These are phyloP conservation scores for Acidomyces sp. DNA, from an alignment of 495 filamentous ascomycete species.

Conservation along the genomic window DNA sequence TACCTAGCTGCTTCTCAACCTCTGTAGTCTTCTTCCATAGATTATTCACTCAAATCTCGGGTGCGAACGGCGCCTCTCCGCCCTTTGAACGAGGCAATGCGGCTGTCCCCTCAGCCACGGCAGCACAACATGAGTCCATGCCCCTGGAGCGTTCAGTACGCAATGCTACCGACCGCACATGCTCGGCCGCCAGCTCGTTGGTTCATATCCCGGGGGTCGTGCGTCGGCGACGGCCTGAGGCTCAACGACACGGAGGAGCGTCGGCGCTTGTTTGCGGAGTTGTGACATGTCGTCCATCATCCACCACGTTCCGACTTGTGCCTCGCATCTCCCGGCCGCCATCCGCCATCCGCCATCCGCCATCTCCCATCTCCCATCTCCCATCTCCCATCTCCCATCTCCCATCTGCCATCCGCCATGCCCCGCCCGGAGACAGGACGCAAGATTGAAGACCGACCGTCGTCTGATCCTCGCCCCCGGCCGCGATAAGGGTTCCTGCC, in stretches of 20 bases:
- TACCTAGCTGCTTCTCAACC: not conserved
- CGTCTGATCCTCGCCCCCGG: no score
- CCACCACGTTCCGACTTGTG: not conserved
- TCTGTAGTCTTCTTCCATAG: no score
- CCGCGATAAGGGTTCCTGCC: no score
- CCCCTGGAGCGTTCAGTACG: not conserved
- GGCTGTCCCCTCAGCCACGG: not conserved
- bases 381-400: no score
- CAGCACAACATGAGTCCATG: not conserved
- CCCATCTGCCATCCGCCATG: no score
- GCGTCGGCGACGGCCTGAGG: not conserved
- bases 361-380: no score
- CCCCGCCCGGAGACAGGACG: no score
- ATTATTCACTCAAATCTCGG: no score
- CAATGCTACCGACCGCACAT: conserved; percentile 9
- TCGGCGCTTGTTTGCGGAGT: not conserved
- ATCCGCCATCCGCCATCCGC: not conserved
- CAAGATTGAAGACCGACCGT: no score
- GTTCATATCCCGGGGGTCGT: not conserved
- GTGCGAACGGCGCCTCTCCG: not conserved
- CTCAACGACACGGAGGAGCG: not conserved
- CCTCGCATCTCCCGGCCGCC: not conserved
- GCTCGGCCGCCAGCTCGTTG: conserved; percentile 12
- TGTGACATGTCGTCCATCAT: not conserved
- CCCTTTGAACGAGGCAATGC: not conserved